A percentile compares a stretch with the other conserved stretches of the same genome.
Conservation (phyloP, 768 basidiomycete species). For the Leucosporidium yakuticum region DNA sequence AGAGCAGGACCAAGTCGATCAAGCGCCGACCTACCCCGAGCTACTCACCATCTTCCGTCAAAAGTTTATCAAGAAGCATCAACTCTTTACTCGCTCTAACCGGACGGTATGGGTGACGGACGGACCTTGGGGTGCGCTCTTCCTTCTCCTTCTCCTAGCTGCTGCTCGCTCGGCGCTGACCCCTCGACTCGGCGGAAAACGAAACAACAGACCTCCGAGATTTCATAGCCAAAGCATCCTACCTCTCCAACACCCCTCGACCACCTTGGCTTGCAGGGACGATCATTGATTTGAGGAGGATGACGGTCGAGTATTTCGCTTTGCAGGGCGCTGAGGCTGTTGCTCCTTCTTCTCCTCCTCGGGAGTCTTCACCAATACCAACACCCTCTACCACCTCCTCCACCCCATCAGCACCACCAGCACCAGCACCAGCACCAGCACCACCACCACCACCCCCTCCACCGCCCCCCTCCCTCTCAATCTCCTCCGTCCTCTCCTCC, state of each 20-base stretch:
- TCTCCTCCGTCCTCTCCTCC: constrained; percentile 66
- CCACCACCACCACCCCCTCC: background rate
- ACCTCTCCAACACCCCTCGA: constrained; percentile 53
- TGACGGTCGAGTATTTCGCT: constrained; percentile 21
- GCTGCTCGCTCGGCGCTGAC: background rate
- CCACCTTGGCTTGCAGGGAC: constrained; percentile 70
- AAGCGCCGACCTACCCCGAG: constrained; percentile 61
- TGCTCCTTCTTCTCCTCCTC: constrained; percentile 16
- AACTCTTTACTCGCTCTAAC: constrained; percentile 31
- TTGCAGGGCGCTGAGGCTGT: constrained; percentile 11
- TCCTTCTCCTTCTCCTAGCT: background rate
- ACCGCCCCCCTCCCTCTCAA: constrained; percentile 52
- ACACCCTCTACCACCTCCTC: background rate
- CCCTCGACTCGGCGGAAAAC: too few relatives aligned
- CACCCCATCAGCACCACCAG: background rate
- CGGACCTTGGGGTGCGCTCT: constrained; percentile 36
- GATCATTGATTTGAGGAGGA: constrained; percentile 63
- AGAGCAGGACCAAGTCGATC: constrained; percentile 67
- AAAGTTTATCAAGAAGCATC: constrained; percentile 25
- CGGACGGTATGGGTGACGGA: constrained; percentile 38
- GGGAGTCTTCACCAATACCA: background rate
- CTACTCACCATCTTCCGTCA: constrained; percentile 54
- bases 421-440: background rate
- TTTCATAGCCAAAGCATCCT: constrained; percentile 37
- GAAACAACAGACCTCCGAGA: constrained; percentile 28